phyloP scores from a whole-genome alignment of 2,329 filamentous ascomycete genomes.

The Alternaria angustiovoidea region DNA sequence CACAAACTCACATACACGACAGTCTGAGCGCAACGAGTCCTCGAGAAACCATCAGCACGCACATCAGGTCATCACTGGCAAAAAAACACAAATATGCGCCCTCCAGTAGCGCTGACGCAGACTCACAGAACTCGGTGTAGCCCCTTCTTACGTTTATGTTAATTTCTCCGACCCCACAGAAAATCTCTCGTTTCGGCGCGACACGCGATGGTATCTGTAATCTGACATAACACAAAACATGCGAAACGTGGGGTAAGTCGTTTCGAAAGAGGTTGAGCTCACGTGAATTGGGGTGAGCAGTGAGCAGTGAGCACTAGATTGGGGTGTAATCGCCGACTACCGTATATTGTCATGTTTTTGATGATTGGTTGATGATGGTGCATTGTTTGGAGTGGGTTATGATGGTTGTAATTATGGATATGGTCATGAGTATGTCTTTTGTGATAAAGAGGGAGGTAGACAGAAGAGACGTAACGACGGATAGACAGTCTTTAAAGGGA shows the following conservation, averaged over 20 bases:
- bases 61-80: neutral
- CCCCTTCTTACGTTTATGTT: neutral
- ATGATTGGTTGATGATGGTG: neutral
- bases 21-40: neutral
- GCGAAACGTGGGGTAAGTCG: neutral
- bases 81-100: neutral
- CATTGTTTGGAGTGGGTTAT: neutral
- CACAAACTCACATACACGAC: neutral
- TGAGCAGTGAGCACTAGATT: neutral
- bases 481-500: neutral
- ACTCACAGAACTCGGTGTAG: neutral
- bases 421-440: neutral
- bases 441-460: neutral
- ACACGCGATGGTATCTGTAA: neutral
- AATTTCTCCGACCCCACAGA: neutral
- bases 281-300: neutral
- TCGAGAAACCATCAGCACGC: neutral
- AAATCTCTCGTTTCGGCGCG: neutral
- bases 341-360: neutral
- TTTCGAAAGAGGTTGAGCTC: neutral
- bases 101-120: neutral
- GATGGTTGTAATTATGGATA: neutral
- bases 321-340: neutral
- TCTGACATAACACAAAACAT: neutral
- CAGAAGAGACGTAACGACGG: neutral